Base-by-base conservation (phyloP, 441 rosid species). In the Mallotus japonicus region DNA sequence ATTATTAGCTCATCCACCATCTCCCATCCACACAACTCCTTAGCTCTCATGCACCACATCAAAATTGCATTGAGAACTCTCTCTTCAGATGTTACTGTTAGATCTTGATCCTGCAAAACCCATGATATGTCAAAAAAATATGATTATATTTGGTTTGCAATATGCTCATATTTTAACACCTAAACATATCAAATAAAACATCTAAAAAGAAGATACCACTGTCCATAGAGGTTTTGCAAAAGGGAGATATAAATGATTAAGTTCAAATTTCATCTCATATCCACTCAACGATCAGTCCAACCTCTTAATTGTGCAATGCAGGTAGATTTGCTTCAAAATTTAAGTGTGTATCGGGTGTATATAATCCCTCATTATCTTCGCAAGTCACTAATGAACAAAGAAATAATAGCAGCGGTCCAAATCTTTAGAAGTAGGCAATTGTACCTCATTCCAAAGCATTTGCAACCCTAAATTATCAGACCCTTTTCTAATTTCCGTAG, bases 61-160 rank as follows among this genome's bases (percentile, higher is more conserved):
- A 96, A 79, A 76, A 93, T 91, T 79, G 97, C 96, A 86, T 88
- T 83, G 64, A 96, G 89, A 84, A 93, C 87, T 84, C 89, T 88
- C 79, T 93, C 99, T 79, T 96, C 97, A 17, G 96, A 90, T 69
- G 96, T 96, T 76, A 92, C 97, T 0, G 97, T 93, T 77, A 96
- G 83, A 79, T 93, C 97, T 73, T 88, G 92, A 83, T 89, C 97
- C 98, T 93, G 97, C 87, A 83, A 85, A 83, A 76, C 80, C 73
- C 68, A 85, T 64, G 32, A 61, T 49, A 74, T 71, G 65, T 75
- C 71, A 72, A 72, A 65, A 76, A 73, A 71, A 65, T 63, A 55
- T n/a, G 20, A 4, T 6, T 55, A 16, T 16, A 16, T 28, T 28
- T 28, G 32, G 72, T 69, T 56, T 32, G 16, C 60, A 32, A 46